Base-by-base conservation (phyloP, 1,284 basidiomycete species). In the Rhodotorula sp. region DNA sequence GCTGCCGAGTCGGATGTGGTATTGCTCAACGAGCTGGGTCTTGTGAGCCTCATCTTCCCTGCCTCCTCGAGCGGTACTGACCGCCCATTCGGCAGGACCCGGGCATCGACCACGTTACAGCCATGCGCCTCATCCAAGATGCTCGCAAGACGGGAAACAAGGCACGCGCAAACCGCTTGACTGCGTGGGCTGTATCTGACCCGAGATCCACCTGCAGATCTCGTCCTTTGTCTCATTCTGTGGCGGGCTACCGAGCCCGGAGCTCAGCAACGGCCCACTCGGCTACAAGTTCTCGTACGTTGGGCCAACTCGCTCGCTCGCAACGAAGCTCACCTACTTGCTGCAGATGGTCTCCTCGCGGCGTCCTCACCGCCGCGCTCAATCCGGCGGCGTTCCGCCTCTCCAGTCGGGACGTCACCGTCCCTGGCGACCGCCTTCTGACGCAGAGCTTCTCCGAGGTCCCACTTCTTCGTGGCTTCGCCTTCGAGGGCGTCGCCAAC, bases 61-160 rank as follows among this genome's bases (percentile, higher is more conserved):
- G 21, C 10, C 4, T 9, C 2, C 2, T 17, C 23, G 0, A 12
- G 1, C 7, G 14, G 1, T 45, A 7, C 14, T 42, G 12, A n/a
- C 13, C 14, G 17, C 41, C 45, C 19, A 23, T 10, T 14, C 3
- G 21, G 14, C 78, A 97, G 0, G 95, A 97, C 81, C 94, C 94
- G 0, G 94, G 94, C n/a, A 91, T 97, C 74, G 95, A 98, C 82
- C 94, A 97, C 79, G 90, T 91, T 80, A 93, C 91, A 27, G 93
- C 94, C 0, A 87, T 94, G 80, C 87, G 89, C 4, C 84, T 97
- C 83, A 85, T 66, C 82, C 84, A 61, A 80, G 84, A 87, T 57
- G 81, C 84, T 1, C 83, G 90, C 75, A 84, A 85, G 19, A 89
- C 90, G 79, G 82, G 84, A 4, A 80, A 81, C 48, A 73, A 80